Evolutionary conservation across 2,329 filamentous ascomycete species (phyloP).

Genomic region (Trichoderma sp.): DNA sequence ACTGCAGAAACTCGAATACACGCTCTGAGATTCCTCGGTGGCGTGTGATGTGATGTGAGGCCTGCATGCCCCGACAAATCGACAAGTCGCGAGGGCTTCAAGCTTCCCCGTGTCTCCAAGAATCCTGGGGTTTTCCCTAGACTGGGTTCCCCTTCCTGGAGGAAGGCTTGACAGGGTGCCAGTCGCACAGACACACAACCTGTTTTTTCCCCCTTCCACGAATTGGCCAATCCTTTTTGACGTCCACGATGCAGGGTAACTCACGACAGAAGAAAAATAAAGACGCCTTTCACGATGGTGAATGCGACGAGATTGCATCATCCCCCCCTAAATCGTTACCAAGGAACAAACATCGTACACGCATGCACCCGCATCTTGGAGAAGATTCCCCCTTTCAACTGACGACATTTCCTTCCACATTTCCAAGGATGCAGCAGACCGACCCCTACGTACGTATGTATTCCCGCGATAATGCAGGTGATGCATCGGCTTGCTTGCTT

Average conservation of each 20-base stretch:
- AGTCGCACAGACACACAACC: background rate
- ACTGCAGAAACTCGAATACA: too few species aligned
- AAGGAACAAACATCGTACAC: too few species aligned
- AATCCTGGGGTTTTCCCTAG: background rate
- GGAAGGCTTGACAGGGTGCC: background rate
- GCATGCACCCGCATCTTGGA: background rate
- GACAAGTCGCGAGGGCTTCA: background rate
- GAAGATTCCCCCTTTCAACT: background rate
- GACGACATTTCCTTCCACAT: background rate
- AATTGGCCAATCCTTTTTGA: constrained; percentile 3
- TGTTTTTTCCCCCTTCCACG: background rate
- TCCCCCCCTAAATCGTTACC: background rate
- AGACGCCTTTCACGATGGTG: background rate
- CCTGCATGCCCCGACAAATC: too few species aligned
- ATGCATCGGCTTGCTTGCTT: background rate
- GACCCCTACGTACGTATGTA: too few species aligned
- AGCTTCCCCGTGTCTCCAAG: too few species aligned
- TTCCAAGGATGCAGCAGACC: too few species aligned
- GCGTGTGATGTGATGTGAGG: too few species aligned
- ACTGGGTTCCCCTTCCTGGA: background rate
- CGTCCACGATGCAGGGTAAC: constrained; percentile 7
- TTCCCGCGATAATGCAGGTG: constrained; percentile 2
- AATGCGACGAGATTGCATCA: constrained; percentile 19
- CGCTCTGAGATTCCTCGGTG: too few species aligned
- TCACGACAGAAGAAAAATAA: background rate